Evolutionary conservation across 78 protist species (phyloP).

Genomic region (Tieghemostelium lacteum): DNA sequence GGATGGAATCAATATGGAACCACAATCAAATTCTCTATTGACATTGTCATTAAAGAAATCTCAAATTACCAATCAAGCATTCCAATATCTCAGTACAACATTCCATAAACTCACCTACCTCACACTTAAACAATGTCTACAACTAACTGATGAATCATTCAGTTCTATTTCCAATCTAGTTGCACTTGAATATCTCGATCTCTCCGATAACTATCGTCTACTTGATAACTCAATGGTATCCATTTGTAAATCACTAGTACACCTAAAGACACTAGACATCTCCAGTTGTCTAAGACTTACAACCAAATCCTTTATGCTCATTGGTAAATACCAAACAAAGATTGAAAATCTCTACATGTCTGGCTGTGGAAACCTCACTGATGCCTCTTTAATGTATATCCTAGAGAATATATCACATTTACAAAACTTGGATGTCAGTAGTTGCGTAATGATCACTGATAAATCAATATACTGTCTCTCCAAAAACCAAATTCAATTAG

Average conservation of each 20-base stretch:
- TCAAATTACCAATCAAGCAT: slow-evolving; percentile 43
- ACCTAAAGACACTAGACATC: slow-evolving; percentile 22
- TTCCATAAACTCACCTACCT: slow-evolving; percentile 19
- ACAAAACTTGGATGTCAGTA: slow-evolving; percentile 1
- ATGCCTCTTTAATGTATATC: slow-evolving; percentile 13
- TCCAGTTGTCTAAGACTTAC: slow-evolving; percentile 43
- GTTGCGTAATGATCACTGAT: slow-evolving; percentile 44
- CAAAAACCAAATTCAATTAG: slow-evolving; percentile 30
- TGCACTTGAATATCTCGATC: slow-evolving; percentile 38
- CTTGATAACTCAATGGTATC: slow-evolving; percentile 46
- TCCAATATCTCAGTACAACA: background rate
- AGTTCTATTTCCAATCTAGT: background rate
- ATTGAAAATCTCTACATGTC: background rate
- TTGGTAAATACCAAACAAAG: slow-evolving; percentile 41
- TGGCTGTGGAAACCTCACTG: slow-evolving; percentile 48
- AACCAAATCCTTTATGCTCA: slow-evolving; percentile 44
- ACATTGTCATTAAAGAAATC: slow-evolving; percentile 37
- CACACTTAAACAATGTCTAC: slow-evolving; percentile 42
- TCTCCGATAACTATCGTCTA: slow-evolving; percentile 37
- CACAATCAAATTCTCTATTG: slow-evolving; percentile 9
- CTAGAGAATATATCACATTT: slow-evolving; percentile 30
- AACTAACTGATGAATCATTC: slow-evolving; percentile 49
- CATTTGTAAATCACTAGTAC: slow-evolving; percentile 29
- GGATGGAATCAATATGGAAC: slow-evolving; percentile 15
- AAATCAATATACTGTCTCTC: slow-evolving; percentile 18